Evolutionary conservation across 495 filamentous ascomycete species (phyloP), one percentile per base, ranked within the genome.

Genomic region (Aspergillus homomorphus): DNA sequence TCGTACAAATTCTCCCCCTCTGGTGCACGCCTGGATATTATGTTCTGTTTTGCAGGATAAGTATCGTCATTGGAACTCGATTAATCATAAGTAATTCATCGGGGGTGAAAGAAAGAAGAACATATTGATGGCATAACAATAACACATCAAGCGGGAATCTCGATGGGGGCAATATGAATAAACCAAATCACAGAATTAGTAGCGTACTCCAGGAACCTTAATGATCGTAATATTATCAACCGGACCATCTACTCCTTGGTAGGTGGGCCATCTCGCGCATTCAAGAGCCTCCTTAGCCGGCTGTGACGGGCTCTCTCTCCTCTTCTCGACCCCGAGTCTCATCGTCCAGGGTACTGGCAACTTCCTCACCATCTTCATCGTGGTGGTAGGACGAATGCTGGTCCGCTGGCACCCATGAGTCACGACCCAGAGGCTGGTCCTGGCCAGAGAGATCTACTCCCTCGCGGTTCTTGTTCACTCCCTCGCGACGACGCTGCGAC

Each of bases 361-460:
- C 80, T 12, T 82, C 79, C 28, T 81, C 82, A n/a, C 70, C 75
- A 21, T 82, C 80, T 44, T 86, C 87, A 12, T 86, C 84, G 28
- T 85, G 79, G 19, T 80, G 74, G 54, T 85, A 84, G 58, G 78
- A 79, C 45, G 77, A 70, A 77, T 96, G 93, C 63, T 91, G 86
- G 54, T 84, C 84, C 4, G 91, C 91, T 3, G 89, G 86, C 45
- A 94, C 84, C 94, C 94, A 97, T 5, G 87, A 89, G 70, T 95
- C 90, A n/a, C 89, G 83, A 66, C 89, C 84, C 60, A 96, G 76
- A 54, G 90, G 89, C 42, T 81, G 80, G 69, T 98, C 95, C 75
- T 98, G 94, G 54, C 77, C 80, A 9, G 91, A 87, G 18, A 97
- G 82, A 63, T 96, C 91, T 38, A 92, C 78, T 14, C 86, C 87